Percentiles rank a stretch among this genome's conserved stretches.
Conservation (phyloP, 495 filamentous ascomycete species). For the Lepidopterella palustris region DNA sequence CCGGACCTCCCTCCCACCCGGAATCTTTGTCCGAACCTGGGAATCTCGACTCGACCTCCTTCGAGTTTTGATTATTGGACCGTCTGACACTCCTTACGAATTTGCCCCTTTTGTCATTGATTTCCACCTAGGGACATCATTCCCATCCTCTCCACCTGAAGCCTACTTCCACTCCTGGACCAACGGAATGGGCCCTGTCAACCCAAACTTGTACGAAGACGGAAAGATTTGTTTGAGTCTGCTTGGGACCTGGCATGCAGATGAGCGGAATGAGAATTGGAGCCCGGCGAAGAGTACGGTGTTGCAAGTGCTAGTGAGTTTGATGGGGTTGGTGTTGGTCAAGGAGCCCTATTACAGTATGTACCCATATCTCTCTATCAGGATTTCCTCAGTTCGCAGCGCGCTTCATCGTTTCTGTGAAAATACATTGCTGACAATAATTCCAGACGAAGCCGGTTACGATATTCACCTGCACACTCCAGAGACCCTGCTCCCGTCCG, state of each 20-base stretch:
- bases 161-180: slow-evolving; percentile 56
- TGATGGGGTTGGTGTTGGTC: slow-evolving; percentile 55
- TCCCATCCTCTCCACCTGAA: slow-evolving; percentile 45
- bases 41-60: slow-evolving; percentile 52
- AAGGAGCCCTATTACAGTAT: slow-evolving; percentile 57
- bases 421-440: too few species aligned
- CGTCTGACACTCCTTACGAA: slow-evolving; percentile 55
- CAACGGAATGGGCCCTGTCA: slow-evolving; percentile 45
- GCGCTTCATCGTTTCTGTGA: too few species aligned
- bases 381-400: too few species aligned
- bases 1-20: slow-evolving; percentile 46
- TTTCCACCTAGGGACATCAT: slow-evolving; percentile 43
- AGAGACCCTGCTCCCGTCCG: slow-evolving; percentile 42
- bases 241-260: slow-evolving; percentile 54
- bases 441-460: slow-evolving; percentile 57
- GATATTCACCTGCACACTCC: slow-evolving; percentile 41
- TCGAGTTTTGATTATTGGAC: slow-evolving; percentile 53
- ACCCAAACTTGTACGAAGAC: slow-evolving; percentile 59
- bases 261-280: slow-evolving; percentile 50
- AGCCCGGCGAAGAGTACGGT: slow-evolving; percentile 45
- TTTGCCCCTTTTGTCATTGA: slow-evolving; percentile 57
- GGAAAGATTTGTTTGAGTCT: slow-evolving; percentile 56
- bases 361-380: too few species aligned
- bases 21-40: slow-evolving; percentile 54
- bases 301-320: slow-evolving; percentile 54